Percentiles rank a stretch among this genome's conserved stretches.
phyloP scores from a whole-genome alignment of 345 rosid genomes.

The Eucalyptus tenuipes region DNA sequence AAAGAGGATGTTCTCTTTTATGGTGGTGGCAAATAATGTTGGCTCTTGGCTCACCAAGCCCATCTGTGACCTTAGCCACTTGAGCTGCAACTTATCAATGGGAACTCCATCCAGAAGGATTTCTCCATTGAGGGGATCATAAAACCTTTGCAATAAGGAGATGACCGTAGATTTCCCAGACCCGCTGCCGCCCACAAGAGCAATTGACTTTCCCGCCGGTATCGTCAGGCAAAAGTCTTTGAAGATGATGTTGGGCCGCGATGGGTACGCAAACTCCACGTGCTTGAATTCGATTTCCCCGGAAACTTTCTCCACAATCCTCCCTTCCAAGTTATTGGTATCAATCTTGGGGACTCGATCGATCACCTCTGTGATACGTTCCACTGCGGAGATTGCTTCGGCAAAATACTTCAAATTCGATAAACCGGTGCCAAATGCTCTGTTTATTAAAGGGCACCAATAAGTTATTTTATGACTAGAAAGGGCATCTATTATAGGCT shows the following conservation, averaged over 20 bases:
- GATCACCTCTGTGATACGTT: background rate
- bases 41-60: conserved; percentile 41
- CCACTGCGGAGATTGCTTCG: background rate
- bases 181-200: conserved; percentile 1
- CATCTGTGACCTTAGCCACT: conserved; percentile 8
- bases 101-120: background rate
- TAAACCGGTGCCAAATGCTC: background rate
- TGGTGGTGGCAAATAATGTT: conserved; percentile 19
- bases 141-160: conserved; percentile 1
- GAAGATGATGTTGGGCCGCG: background rate
- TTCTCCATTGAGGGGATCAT: background rate
- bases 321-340: background rate
- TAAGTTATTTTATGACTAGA: background rate
- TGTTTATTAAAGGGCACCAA: background rate
- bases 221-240: background rate
- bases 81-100: background rate
- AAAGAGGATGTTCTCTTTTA: conserved; percentile 29
- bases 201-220: background rate
- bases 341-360: conserved; percentile 1
- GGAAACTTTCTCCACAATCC: background rate
- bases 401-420: background rate
- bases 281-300: background rate
- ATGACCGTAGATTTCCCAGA: conserved; percentile 6
- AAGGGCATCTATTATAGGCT: background rate
- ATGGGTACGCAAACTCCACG: background rate